phyloP scores from a whole-genome alignment of 2,329 filamentous ascomycete genomes.

The Fusarium sp. region DNA sequence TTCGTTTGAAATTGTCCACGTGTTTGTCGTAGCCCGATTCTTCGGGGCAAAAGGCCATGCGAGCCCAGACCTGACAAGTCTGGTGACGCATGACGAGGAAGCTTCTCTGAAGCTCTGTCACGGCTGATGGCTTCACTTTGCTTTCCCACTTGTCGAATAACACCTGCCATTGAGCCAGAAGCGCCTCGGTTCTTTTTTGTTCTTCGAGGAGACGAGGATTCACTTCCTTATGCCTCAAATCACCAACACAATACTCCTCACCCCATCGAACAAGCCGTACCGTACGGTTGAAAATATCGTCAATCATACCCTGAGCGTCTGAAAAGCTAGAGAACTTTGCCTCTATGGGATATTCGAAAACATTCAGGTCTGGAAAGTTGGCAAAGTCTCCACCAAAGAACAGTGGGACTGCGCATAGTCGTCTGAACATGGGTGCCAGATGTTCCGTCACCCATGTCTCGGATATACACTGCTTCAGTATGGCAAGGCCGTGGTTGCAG shows the following conservation, averaged over 20 bases:
- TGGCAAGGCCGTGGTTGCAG: constrained; percentile 2
- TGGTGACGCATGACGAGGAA: constrained; percentile 1
- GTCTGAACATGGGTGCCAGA: background rate
- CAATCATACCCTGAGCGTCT: constrained; percentile 15
- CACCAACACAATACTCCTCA: background rate
- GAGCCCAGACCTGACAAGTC: constrained; percentile 9
- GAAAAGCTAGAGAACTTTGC: constrained; percentile 1
- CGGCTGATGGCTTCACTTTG: background rate
- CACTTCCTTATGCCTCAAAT: background rate
- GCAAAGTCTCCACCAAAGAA: background rate
- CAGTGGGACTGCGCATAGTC: constrained; percentile 1
- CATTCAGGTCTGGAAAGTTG: constrained; percentile 1
- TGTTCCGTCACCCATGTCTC: background rate
- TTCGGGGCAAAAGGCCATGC: constrained; percentile 2
- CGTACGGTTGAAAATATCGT: constrained; percentile 10
- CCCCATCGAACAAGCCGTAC: background rate
- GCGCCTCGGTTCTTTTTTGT: background rate
- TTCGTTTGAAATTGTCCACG: constrained; percentile 5
- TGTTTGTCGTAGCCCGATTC: constrained; percentile 12
- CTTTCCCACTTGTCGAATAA: background rate
- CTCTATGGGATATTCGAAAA: background rate
- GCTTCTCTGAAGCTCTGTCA: background rate
- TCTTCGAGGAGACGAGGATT: background rate
- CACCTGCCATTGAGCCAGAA: background rate
- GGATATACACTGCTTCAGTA: background rate